Percentiles rank a stretch among this genome's conserved stretches.
These are phyloP conservation scores for Papiliotrema terrestris DNA, from an alignment of 1,284 basidiomycete species.

Conservation along the genomic window DNA sequence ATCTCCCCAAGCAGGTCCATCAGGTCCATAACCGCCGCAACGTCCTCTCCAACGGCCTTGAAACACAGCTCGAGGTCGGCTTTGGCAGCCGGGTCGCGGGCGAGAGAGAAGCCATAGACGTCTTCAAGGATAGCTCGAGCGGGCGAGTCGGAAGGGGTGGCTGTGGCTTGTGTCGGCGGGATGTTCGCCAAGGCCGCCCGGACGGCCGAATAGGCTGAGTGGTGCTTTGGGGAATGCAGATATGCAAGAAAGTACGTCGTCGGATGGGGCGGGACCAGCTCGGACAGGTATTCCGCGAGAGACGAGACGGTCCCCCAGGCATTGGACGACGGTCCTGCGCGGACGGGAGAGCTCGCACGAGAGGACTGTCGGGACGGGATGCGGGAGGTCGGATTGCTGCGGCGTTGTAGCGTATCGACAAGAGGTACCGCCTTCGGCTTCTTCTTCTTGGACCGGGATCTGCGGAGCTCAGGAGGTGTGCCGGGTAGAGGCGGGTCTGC, in stretches of 20 bases:
- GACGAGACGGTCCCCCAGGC: constrained; percentile 39
- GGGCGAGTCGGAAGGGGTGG: constrained; percentile 1
- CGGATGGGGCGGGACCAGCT: constrained; percentile 23
- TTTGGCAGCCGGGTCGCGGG: neutral
- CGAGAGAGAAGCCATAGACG: constrained; percentile 28
- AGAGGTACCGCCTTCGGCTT: constrained; percentile 27
- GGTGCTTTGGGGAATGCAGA: constrained; percentile 35
- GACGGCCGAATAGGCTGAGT: constrained; percentile 31
- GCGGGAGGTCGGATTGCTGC: constrained; percentile 16
- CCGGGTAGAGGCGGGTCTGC: neutral
- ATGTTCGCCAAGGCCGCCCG: constrained; percentile 24
- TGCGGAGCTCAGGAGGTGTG: neutral
- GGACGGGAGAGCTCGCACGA: constrained; percentile 7
- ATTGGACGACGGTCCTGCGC: constrained; percentile 19
- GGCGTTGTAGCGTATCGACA: constrained; percentile 39
- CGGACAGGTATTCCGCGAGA: constrained; percentile 32
- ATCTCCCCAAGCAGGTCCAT: constrained; percentile 40
- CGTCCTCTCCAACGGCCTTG: constrained; percentile 32
- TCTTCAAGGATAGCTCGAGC: constrained; percentile 29
- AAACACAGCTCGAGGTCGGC: constrained; percentile 37
- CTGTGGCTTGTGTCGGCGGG: constrained; percentile 5
- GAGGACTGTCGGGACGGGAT: constrained; percentile 9
- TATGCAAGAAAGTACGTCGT: constrained; percentile 31
- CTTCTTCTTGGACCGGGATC: constrained; percentile 3
- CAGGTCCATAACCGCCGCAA: constrained; percentile 40